phyloP scores from a whole-genome alignment of 148 eudicot species.

The Polygonum aviculare region DNA sequence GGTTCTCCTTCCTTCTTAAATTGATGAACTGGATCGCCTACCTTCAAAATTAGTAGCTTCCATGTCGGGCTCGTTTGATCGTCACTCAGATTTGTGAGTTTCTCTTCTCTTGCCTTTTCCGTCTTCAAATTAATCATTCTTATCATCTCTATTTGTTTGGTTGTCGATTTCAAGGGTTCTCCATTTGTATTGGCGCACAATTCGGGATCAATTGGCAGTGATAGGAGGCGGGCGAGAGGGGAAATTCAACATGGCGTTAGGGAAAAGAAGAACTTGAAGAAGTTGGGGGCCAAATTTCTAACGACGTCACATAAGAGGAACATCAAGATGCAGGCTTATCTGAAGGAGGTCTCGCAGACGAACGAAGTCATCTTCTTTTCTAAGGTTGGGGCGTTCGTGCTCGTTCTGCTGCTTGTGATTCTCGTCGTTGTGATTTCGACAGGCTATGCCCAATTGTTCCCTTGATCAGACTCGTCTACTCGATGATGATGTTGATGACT shows the following conservation, averaged over 20 bases:
- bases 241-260: conserved; percentile 67
- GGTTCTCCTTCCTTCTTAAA: too few relatives aligned
- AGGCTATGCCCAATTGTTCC: conserved; percentile 93
- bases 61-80: too few relatives aligned
- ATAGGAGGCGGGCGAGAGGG: conserved; percentile 62
- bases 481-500: too few relatives aligned
- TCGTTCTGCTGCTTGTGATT: conserved; percentile 71
- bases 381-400: conserved; percentile 80
- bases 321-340: conserved; percentile 66
- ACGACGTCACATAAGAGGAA: conserved; percentile 90
- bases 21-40: too few relatives aligned
- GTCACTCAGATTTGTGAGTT: too few relatives aligned
- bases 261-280: conserved; percentile 81
- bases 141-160: too few relatives aligned
- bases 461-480: too few relatives aligned
- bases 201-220: conserved; percentile 61
- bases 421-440: conserved; percentile 67
- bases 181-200: too few relatives aligned
- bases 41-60: too few relatives aligned
- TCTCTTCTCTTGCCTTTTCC: too few relatives aligned
- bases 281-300: conserved; percentile 62
- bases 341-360: conserved; percentile 77
- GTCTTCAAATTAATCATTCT: too few relatives aligned
- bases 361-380: conserved; percentile 80
- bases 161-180: too few relatives aligned